Evolutionary conservation across 2,329 filamentous ascomycete genomes (phyloP), one percentile per base, ranked within the genome.

Genomic region (Aspergillus sp.): DNA sequence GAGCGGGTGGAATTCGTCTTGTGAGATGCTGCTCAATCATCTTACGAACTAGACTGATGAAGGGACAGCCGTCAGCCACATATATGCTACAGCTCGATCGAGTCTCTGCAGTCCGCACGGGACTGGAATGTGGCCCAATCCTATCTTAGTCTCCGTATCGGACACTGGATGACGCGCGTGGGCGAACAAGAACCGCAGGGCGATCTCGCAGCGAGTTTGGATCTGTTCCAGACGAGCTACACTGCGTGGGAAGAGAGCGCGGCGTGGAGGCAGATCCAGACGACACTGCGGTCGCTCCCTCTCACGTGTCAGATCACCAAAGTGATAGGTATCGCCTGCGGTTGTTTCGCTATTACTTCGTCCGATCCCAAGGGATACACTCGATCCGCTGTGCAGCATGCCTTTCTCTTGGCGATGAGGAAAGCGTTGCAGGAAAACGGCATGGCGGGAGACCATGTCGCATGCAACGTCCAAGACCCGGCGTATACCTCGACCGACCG

Each of bases 401-500:
- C 51, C 0, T 33, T 57, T 6, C 45, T 59, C 14, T 19, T 53
- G 4, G 46, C 17, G 9, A 7, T 55, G 3, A 45, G 24, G 35
- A 16, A 33, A 8, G n/a, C 40, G 3, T 33, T 52, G 4, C 32
- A 14, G 42, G 35, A 8, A 40, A 11, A 26, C 17, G 40, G 19
- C n/a, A 42, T 42, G 30, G 36, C 19, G 16, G 14, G n/a, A 13
- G 22, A 42, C 8, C 7, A 47, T 3, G 50, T 55, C 13, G 5
- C 46, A 3, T 60, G 56, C 32, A 53, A 55, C 30, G 53, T 50
- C 1, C 59, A 60, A 38, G 57, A 61, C 19, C 57, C 57, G 4
- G 33, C 48, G 9, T 61, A 62, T 26, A 50, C 35, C 4, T 33
- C 47, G 20, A 13, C 40, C 8, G 60, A 62, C 22, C 41, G 38